Conservation (phyloP, 2,329 filamentous ascomycete genomes). For the Aspergillus vadensis region DNA sequence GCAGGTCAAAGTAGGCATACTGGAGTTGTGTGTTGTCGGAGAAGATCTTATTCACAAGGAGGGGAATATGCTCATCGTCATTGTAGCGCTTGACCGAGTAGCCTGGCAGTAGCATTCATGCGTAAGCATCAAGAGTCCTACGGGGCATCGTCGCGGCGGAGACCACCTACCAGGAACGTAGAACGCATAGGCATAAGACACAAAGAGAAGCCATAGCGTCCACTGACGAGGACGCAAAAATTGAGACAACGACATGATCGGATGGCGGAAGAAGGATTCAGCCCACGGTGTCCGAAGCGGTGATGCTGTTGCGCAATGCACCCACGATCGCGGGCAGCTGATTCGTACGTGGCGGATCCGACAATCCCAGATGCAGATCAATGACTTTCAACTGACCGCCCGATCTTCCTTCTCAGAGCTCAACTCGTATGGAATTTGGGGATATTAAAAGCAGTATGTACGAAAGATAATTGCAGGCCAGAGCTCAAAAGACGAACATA, state of each 20-base stretch:
- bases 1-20: constrained; percentile 85
- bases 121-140: background rate
- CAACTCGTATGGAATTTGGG: background rate
- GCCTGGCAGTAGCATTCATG: constrained; percentile 52
- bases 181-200: constrained; percentile 65
- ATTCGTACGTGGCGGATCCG: constrained; percentile 24
- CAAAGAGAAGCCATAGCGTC: constrained; percentile 50
- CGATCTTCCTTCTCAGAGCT: background rate
- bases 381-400: constrained; percentile 5
- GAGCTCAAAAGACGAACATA: constrained; percentile 2
- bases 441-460: background rate
- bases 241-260: constrained; percentile 19
- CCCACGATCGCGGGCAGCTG: background rate
- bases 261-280: constrained; percentile 4
- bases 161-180: constrained; percentile 75
- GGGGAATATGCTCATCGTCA: constrained; percentile 73
- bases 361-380: constrained; percentile 19
- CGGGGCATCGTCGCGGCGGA: background rate
- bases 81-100: constrained; percentile 82
- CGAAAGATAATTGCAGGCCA: background rate
- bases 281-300: constrained; percentile 13
- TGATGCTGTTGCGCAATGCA: constrained; percentile 15
- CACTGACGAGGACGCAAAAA: constrained; percentile 22
- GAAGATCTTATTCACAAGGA: constrained; percentile 91
- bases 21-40: constrained; percentile 88